phyloP scores from a whole-genome alignment of 2,329 filamentous ascomycete species.

The Alternaria sp. region DNA sequence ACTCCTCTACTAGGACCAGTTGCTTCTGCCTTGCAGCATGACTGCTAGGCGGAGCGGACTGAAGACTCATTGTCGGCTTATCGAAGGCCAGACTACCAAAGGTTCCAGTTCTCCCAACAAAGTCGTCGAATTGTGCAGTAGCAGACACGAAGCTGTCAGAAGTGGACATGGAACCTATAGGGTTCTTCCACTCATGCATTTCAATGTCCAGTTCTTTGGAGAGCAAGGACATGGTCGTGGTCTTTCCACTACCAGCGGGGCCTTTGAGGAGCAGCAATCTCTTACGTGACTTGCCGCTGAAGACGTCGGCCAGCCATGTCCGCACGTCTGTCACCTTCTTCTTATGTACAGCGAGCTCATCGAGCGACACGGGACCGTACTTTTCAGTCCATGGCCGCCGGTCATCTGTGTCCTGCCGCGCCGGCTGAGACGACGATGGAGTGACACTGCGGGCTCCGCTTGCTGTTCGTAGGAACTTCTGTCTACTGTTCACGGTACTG shows the following conservation, averaged over 20 bases:
- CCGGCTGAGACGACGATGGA: constrained; percentile 35
- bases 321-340: constrained; percentile 90
- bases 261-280: constrained; percentile 87
- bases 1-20: constrained; percentile 60
- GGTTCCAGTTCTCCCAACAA: constrained; percentile 80
- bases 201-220: constrained; percentile 79
- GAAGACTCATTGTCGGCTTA: constrained; percentile 21
- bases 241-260: constrained; percentile 91
- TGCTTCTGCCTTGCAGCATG: constrained; percentile 45
- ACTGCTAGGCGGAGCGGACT: constrained; percentile 23
- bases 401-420: constrained; percentile 57
- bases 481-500: constrained; percentile 43
- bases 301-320: constrained; percentile 80
- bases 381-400: constrained; percentile 85
- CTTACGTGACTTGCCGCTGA: constrained; percentile 68
- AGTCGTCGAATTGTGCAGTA: constrained; percentile 89
- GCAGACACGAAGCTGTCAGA: constrained; percentile 73
- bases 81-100: constrained; percentile 75
- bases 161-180: constrained; percentile 68
- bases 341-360: constrained; percentile 93
- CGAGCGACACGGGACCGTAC: constrained; percentile 77
- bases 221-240: constrained; percentile 81
- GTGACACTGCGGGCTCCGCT: constrained; percentile 44
- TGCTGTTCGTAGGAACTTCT: constrained; percentile 56
- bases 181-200: constrained; percentile 91